These are phyloP conservation scores for Schizophyllum commune DNA, from an alignment of 1,284 basidiomycete species.

Conservation along the genomic window DNA sequence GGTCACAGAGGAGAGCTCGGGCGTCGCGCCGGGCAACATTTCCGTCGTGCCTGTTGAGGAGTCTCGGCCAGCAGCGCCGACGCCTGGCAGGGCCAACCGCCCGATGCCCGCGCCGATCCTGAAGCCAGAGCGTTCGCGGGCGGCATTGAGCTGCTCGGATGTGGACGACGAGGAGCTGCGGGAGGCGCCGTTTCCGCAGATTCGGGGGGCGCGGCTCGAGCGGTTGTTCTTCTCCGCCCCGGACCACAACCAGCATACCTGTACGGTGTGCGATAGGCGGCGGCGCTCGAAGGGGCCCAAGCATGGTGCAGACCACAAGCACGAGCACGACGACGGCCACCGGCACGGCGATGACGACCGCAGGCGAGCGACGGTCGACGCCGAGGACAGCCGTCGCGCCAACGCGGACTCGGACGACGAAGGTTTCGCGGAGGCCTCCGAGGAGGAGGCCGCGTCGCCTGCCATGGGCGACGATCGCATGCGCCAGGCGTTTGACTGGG, in stretches of 20 bases:
- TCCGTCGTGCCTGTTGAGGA: background rate
- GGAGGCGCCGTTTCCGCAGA: conserved; percentile 71
- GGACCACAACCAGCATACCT: conserved; percentile 61
- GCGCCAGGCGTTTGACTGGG: conserved; percentile 20
- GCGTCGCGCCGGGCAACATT: conserved; percentile 8
- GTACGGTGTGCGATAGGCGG: conserved; percentile 52
- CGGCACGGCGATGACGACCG: conserved; percentile 2
- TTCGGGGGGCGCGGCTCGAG: conserved; percentile 69
- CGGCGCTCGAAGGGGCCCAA: conserved; percentile 12
- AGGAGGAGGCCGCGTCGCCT: conserved; percentile 6
- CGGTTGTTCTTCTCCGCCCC: conserved; percentile 74
- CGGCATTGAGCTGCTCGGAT: background rate
- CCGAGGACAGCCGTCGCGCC: too few species aligned
- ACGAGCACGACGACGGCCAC: background rate
- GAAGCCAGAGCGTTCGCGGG: too few species aligned
- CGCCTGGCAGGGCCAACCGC: conserved; percentile 7
- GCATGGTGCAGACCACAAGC: background rate
- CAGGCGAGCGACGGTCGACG: conserved; percentile 3
- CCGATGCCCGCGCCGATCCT: background rate
- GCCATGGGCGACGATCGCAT: conserved; percentile 22
- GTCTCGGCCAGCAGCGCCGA: conserved; percentile 6
- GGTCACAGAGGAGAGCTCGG: background rate
- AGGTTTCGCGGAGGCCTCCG: conserved; percentile 11
- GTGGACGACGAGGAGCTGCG: conserved; percentile 9
- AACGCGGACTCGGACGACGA: conserved; percentile 5